Percentiles rank a stretch among this genome's conserved stretches.
phyloP scores from a whole-genome alignment of 2,329 filamentous ascomycete species.

The Geosmithia flava region DNA sequence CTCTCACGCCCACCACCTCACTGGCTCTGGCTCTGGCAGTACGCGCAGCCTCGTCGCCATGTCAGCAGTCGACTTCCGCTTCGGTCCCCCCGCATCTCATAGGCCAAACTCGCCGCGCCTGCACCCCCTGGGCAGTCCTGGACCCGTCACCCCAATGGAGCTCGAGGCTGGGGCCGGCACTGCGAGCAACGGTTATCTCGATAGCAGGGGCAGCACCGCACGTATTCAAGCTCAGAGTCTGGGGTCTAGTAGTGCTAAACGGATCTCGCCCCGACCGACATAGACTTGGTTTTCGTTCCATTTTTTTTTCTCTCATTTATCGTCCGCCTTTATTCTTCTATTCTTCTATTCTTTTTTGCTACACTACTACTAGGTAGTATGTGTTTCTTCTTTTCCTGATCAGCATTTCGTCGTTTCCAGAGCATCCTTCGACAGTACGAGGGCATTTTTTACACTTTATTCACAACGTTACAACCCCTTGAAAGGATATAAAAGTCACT shows the following conservation, averaged over 20 bases:
- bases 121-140: conserved; percentile 42
- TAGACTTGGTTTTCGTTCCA: neutral
- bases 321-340: no score
- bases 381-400: neutral
- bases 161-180: conserved; percentile 19
- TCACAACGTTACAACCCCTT: neutral
- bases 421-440: neutral
- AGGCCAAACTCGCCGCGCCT: conserved; percentile 39
- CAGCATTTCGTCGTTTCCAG: neutral
- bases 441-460: neutral
- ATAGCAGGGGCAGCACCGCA: conserved; percentile 1
- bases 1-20: neutral
- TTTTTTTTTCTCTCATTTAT: neutral
- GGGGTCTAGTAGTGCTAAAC: neutral
- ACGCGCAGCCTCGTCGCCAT: neutral
- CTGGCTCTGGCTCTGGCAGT: neutral
- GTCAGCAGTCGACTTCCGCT: neutral
- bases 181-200: conserved; percentile 21
- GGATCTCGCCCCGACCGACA: neutral
- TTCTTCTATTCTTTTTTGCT: no score
- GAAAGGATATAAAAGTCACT: neutral
- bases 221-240: neutral
- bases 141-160: conserved; percentile 50
- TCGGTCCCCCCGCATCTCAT: conserved; percentile 12
- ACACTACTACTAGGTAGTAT: no score